Evolutionary conservation across 1,284 basidiomycete genomes (phyloP), one percentile per base, ranked within the genome.

Genomic region (Sporisorium reilianum): DNA sequence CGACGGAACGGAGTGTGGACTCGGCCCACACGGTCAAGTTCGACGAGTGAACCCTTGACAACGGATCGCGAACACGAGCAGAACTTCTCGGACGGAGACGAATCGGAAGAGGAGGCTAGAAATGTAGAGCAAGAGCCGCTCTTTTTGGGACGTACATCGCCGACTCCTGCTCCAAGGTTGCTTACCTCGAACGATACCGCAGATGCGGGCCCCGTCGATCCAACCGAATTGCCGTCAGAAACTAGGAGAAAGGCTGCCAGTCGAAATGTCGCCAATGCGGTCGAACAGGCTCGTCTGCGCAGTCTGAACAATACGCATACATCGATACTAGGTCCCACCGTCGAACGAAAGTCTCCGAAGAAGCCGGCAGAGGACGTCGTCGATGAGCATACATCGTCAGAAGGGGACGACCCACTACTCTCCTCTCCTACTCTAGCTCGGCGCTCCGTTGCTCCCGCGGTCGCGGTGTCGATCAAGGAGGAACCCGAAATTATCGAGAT

Each of bases 181-280:
- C 16, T 6, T 8, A 4, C 26, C 18, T 10, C 50, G 9, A 26
- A 9, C 22, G 25, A 23, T n/a, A 32, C n/a, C 20, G 25, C 41
- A 20, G 36, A 23, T 20, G 23, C 48, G 4, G 23, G 3, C 3
- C 54, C 42, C n/a, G n/a, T 45, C 6, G 65, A 75, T 40, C 65
- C 71, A 0, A 75, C 66, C n/a, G 63, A 69, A 41, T 40, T 75
- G 26, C 72, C 72, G 1, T 70, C 72, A 23, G 72, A 75, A 45
- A 67, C 67, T 16, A 50, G 72, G 30, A 46, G 72, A 20, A 70
- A 63, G 32, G 67, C 63, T 0, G 72, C 72, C 1, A 75, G 72
- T 40, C 64, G 65, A 7, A 32, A 65, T 7, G 36, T 74, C 1
- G 70, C 61, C 20, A 48, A 68, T 59, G 62, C 70, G 1, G 65